Evolutionary conservation across 2,329 filamentous ascomycete genomes (phyloP), one percentile per base, ranked within the genome.

Genomic region (Cladophialophora chaetospira): DNA sequence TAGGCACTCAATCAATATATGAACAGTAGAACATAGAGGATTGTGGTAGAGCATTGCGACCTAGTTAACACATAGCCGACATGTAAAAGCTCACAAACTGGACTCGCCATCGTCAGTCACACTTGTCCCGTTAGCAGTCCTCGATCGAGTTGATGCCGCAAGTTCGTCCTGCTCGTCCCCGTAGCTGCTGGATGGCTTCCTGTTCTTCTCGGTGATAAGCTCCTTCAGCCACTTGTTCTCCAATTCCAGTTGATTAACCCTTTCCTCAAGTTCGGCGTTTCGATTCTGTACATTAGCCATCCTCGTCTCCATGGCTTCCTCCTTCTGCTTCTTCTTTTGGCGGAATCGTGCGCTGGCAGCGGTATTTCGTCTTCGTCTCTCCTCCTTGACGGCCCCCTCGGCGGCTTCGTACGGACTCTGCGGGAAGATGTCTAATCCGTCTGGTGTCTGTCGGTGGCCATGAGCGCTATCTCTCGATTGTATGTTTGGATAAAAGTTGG

Each of bases 321-420:
- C 91, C 48, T 91, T 87, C 76, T 94, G 89, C 84, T 96, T 96
- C 86, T 96, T 96, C 85, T 96, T 96, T 71, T 94, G 85, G 57
- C 91, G 88, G 81, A 96, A 96, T 46, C 91, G 88, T 15, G 91
- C 91, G 64, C 87, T 91, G 54, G 91, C 91, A 29, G 91, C 91
- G 2, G 91, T 95, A 76, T 96, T 96, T 63, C 91, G 86, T 58
- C 90, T 85, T 47, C 91, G 87, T 77, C 95, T 95, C 72, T 96
- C 91, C 74, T 96, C 91, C 72, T 96, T 91, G 19, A 90, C 89
- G 8, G 88, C 88, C 6, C 85, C 64, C 31, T 88, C 86, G 8
- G 87, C 86, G 31, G 83, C 78, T 62, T 91, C 88, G 71, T 92
- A 88, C 46, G 88, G 81, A 65, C 75, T 82, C 58, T 84, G 13